phyloP scores from a whole-genome alignment of 345 rosid species.

The Brassica cretica region DNA sequence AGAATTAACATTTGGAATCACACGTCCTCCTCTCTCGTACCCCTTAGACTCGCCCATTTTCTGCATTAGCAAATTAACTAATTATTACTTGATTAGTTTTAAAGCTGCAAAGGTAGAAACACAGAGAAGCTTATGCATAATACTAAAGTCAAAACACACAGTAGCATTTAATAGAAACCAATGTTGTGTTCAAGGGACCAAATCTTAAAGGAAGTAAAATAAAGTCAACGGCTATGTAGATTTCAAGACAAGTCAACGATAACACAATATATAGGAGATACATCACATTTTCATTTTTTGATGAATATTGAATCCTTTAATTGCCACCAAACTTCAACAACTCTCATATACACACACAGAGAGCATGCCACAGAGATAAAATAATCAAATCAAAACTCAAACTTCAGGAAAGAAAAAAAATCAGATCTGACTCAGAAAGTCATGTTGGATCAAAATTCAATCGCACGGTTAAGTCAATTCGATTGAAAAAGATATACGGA shows the following conservation, averaged over 20 bases:
- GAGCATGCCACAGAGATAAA: background rate
- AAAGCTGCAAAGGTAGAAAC: background rate
- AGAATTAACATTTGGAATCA: constrained; percentile 52
- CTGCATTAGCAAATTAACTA: constrained; percentile 1
- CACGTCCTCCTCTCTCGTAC: constrained; percentile 43
- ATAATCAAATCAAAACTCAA: background rate
- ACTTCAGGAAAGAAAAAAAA: background rate
- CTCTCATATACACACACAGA: background rate
- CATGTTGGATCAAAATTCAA: background rate
- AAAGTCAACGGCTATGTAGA: background rate
- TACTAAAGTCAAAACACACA: too few relatives aligned
- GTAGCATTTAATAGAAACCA: background rate
- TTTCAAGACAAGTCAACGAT: background rate
- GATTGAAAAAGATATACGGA: background rate
- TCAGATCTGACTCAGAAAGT: constrained; percentile 16
- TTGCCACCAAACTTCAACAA: background rate
- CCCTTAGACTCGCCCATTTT: constrained; percentile 45
- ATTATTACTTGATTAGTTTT: constrained; percentile 26
- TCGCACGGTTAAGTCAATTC: background rate
- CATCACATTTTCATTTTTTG: background rate
- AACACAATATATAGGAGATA: background rate
- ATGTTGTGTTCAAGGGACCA: background rate
- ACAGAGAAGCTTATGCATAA: background rate
- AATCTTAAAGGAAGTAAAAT: background rate
- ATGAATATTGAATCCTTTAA: background rate